phyloP scores from a whole-genome alignment of 305 asterid genomes.

The Striga hermonthica region DNA sequence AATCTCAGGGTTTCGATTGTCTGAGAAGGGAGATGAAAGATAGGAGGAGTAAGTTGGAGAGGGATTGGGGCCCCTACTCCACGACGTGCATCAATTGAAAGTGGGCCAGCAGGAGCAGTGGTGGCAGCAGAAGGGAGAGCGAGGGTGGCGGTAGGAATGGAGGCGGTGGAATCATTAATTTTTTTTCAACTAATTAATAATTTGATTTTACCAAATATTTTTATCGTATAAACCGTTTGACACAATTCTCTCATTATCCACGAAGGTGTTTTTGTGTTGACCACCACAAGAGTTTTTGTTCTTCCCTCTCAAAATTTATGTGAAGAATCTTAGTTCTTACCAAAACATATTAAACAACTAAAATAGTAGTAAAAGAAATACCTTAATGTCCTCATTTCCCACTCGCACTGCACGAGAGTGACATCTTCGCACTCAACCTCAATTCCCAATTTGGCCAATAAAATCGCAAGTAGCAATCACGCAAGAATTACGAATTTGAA shows the following conservation, averaged over 20 bases:
- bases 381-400: neutral
- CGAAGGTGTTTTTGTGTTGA: conserved; percentile 10
- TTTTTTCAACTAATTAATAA: no score
- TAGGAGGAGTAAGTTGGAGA: no score
- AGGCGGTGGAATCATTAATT: no score
- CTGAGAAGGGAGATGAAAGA: no score
- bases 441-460: conserved; percentile 24
- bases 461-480: conserved; percentile 1
- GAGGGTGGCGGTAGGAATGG: no score
- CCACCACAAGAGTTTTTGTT: conserved; percentile 25
- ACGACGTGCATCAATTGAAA: no score
- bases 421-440: neutral
- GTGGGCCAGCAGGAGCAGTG: no score
- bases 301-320: conserved; percentile 39
- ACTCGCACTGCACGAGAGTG: conserved; percentile 25
- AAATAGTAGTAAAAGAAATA: conserved; percentile 24
- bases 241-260: neutral
- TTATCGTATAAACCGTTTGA: no score
- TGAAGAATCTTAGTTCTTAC: conserved; percentile 32
- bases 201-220: no score
- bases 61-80: no score
- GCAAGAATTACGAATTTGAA: neutral
- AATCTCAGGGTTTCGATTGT: no score
- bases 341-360: conserved; percentile 1
- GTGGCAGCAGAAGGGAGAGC: no score